A percentile compares a stretch with the other conserved stretches of the same genome.
phyloP scores from a whole-genome alignment of 2,329 filamentous ascomycete genomes.

The Rugonectria rugulosa region DNA sequence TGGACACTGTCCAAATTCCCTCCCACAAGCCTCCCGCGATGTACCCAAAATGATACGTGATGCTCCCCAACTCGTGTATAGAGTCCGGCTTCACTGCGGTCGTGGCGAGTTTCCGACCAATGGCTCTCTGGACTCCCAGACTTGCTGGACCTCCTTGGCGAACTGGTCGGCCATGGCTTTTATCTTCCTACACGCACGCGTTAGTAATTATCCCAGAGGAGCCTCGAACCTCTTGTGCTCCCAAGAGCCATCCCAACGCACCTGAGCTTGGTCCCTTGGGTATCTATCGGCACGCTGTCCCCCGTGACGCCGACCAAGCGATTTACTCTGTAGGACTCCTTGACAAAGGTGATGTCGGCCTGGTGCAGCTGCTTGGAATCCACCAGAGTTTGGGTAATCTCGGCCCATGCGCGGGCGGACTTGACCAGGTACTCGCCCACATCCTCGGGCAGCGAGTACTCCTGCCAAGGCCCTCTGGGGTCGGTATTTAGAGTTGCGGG shows the following conservation, averaged over 20 bases:
- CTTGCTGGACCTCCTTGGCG: neutral
- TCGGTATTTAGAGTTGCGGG: neutral
- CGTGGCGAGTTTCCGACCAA: neutral
- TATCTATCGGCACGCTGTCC: neutral
- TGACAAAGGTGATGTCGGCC: neutral
- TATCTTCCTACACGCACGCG: neutral
- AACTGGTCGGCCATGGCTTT: neutral
- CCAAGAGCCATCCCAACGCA: neutral
- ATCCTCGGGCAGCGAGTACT: neutral
- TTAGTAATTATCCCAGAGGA: no score
- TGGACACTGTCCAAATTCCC: no score
- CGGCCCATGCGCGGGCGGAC: neutral
- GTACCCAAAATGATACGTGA: neutral
- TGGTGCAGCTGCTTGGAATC: neutral
- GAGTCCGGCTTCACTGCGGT: no score
- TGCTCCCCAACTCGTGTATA: no score
- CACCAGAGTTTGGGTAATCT: neutral
- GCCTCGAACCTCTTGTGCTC: no score
- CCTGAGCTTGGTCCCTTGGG: neutral
- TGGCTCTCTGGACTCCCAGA: neutral
- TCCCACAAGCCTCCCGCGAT: no score
- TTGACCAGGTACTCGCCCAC: neutral
- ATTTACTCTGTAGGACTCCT: neutral
- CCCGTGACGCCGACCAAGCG: neutral
- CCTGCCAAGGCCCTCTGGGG: neutral